phyloP scores from a whole-genome alignment of 208 protist species.

The Leishmania mexicana region DNA sequence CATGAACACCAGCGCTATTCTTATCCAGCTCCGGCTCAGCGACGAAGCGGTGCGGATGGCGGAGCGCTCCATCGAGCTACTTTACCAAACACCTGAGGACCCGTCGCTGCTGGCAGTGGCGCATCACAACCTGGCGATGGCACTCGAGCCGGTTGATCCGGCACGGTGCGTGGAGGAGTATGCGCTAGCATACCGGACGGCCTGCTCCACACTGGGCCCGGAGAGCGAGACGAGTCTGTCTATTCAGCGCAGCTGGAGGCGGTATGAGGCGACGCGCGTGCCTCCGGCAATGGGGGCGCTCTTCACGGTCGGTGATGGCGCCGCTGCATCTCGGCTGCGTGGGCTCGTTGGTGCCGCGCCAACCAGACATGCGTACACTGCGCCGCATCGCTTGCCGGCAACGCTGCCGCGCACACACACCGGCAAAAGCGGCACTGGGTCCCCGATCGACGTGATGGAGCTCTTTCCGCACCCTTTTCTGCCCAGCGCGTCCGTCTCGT shows the following conservation, averaged over 20 bases:
- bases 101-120: constrained; percentile 83
- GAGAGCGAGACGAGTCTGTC: constrained; percentile 59
- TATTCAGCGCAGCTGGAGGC: constrained; percentile 76
- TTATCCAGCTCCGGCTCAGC: constrained; percentile 76
- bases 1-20: constrained; percentile 91
- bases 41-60: constrained; percentile 81
- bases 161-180: constrained; percentile 76
- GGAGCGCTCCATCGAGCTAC: constrained; percentile 67
- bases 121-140: constrained; percentile 93
- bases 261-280: constrained; percentile 43
- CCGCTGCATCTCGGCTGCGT: neutral
- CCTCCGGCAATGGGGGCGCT: constrained; percentile 2
- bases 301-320: neutral
- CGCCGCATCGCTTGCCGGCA: neutral
- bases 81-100: constrained; percentile 71
- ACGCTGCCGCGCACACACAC: neutral
- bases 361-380: neutral
- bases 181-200: constrained; percentile 52
- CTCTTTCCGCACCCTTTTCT: constrained; percentile 85
- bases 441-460: constrained; percentile 34
- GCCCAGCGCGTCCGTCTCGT: constrained; percentile 19
- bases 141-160: constrained; percentile 76
- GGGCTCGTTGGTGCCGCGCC: neutral
- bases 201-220: constrained; percentile 45
- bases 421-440: neutral